These are phyloP conservation scores for Diospyros kaki DNA, from an alignment of 148 eudicot genomes.

Conservation along the genomic window DNA sequence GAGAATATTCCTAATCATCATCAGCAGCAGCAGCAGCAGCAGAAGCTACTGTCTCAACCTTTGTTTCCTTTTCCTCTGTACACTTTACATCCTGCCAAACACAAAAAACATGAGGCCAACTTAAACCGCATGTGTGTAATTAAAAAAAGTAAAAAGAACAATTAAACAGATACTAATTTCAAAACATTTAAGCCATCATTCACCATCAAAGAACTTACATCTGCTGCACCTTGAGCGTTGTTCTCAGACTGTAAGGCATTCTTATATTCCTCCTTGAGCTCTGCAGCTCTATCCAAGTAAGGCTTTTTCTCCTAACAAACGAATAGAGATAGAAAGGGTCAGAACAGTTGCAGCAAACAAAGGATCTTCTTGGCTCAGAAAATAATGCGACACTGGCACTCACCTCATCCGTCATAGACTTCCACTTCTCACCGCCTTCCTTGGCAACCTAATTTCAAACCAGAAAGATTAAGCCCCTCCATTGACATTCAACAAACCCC, in stretches of 20 bases:
- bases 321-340: not conserved
- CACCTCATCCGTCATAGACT: conserved; percentile 76
- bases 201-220: conserved; percentile 24
- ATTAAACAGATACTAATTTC: not conserved
- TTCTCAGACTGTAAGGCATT: conserved; percentile 46
- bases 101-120: not conserved
- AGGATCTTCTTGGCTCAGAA: not conserved
- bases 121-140: not conserved
- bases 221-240: conserved; percentile 37
- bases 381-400: conserved; percentile 8
- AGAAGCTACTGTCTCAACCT: conserved; percentile 28
- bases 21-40: conserved; percentile 15
- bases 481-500: not conserved
- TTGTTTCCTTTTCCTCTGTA: conserved; percentile 21
- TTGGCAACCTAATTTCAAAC: conserved; percentile 52
- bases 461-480: not conserved
- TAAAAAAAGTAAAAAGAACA: not conserved
- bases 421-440: conserved; percentile 91
- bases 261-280: conserved; percentile 63
- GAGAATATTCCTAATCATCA: conserved; percentile 9
- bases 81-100: conserved; percentile 25
- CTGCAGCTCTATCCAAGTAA: conserved; percentile 65
- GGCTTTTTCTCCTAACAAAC: conserved; percentile 63
- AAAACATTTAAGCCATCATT: no score
- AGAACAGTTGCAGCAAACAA: not conserved